Percentiles rank a stretch among this genome's conserved stretches.
These are phyloP conservation scores for Yarrowia sp. DNA, from an alignment of 805 yeast species.

Conservation along the genomic window DNA sequence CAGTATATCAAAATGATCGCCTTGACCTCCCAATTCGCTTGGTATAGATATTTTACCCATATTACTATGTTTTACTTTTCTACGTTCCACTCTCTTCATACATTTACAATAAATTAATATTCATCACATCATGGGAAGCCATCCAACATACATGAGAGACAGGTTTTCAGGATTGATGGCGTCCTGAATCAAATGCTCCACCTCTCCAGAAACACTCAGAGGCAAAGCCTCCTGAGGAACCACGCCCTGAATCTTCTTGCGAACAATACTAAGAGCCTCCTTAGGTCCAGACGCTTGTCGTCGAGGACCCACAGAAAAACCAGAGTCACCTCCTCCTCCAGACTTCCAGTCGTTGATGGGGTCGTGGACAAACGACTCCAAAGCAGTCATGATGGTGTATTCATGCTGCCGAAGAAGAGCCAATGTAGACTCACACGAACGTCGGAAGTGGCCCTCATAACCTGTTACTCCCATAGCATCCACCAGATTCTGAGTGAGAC, in stretches of 20 bases:
- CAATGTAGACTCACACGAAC: slow-evolving; percentile 80
- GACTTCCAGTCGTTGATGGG: slow-evolving; percentile 78
- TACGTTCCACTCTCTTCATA: too few relatives aligned
- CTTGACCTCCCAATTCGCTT: not conserved
- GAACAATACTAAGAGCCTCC: slow-evolving; percentile 63
- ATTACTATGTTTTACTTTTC: too few relatives aligned
- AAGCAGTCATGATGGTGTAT: slow-evolving; percentile 77
- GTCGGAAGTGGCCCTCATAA: slow-evolving; percentile 84
- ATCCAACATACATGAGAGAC: slow-evolving; percentile 88
- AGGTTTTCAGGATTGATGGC: slow-evolving; percentile 70
- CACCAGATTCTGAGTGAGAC: slow-evolving; percentile 81
- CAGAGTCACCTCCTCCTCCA: slow-evolving; percentile 33
- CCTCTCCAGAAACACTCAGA: slow-evolving; percentile 88
- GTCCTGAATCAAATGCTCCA: slow-evolving; percentile 78
- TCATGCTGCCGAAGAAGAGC: slow-evolving; percentile 71
- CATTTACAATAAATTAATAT: not conserved
- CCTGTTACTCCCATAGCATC: slow-evolving; percentile 89
- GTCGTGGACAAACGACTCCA: slow-evolving; percentile 90
- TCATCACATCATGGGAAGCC: slow-evolving; percentile 59
- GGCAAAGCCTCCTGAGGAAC: slow-evolving; percentile 78
- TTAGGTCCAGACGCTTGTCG: slow-evolving; percentile 46
- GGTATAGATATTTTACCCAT: too few relatives aligned
- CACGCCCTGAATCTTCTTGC: slow-evolving; percentile 81
- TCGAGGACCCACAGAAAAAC: slow-evolving; percentile 29
- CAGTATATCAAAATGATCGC: not conserved